Base-by-base conservation (phyloP, 2,329 filamentous ascomycete genomes). In the Acarospora socialis region DNA sequence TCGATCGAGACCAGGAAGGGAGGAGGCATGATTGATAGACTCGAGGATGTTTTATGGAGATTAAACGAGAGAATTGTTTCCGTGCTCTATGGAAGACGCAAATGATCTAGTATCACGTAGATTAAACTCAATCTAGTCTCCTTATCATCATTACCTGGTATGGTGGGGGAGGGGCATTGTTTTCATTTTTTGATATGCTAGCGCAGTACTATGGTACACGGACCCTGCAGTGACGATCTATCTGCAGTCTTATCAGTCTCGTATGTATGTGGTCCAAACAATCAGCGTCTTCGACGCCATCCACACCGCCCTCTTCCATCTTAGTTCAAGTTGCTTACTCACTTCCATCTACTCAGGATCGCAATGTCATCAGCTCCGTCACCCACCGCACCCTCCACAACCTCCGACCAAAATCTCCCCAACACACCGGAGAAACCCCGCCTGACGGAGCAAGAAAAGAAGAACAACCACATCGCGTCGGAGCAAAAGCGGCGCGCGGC, bases 401-500 rank as follows among this genome's bases (percentile, higher is more conserved):
- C 12, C 23, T 25, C 23, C 16, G 23, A 12, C 23, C 12, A 25
- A 5, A 15, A 25, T 13, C 12, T 15, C 8, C 16, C 23, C 23
- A 25, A 25, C 7, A 8, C 23, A 6, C 23, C 23, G n/a, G 69
- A 73, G 40, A 74, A 76, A 43, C 69, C 75, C 21, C 68, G 75
- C 40, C 59, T 81, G 38, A 74, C 73, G 28, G 74, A 79, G 43
- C 63, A 71, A 39, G 73, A 81, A 49, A 81, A 80, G 63, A 79
- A 79, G 51, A 70, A 69, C 46, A 81, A 81, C 49, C 77, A 81
- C 55, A 80, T 80, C 44, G 69, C 70, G 15, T 78, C 73, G 4
- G 65, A 69, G 42, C 64, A 68, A 43, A 68, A 78, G 54, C 70
- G 75, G 21, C 70, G 75, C 26, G 68, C 74, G 35, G 80, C 78